Conservation (phyloP, 1,284 basidiomycete species). For the Sanghuangporus weigelae region DNA sequence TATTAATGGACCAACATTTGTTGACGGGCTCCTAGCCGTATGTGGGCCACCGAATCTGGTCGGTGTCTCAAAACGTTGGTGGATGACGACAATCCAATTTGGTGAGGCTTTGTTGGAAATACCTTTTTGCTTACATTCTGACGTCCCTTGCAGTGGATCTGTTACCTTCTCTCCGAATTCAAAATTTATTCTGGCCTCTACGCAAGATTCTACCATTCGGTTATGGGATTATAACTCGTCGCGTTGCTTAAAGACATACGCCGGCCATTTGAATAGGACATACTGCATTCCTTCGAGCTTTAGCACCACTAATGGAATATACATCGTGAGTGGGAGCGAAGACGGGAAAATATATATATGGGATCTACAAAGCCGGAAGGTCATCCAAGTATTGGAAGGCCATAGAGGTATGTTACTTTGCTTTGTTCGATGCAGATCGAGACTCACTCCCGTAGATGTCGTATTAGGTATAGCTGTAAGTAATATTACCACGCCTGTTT, state of each 20-base stretch:
- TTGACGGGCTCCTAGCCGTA: slow-evolving; percentile 52
- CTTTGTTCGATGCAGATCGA: slow-evolving; percentile 6
- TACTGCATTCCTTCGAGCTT: slow-evolving; percentile 70
- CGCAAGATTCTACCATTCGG: slow-evolving; percentile 89
- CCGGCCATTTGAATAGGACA: slow-evolving; percentile 76
- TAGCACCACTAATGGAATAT: slow-evolving; percentile 48
- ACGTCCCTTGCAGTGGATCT: slow-evolving; percentile 52
- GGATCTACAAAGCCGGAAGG: slow-evolving; percentile 82
- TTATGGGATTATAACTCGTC: slow-evolving; percentile 94
- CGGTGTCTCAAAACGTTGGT: slow-evolving; percentile 97
- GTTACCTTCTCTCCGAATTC: slow-evolving; percentile 91
- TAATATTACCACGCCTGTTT: slow-evolving; percentile 10
- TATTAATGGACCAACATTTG: neutral
- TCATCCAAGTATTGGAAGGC: slow-evolving; percentile 71
- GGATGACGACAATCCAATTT: slow-evolving; percentile 92
- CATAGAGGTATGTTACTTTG: slow-evolving; percentile 58
- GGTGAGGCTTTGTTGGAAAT: slow-evolving; percentile 43
- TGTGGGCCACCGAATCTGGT: slow-evolving; percentile 96
- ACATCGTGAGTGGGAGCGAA: slow-evolving; percentile 86
- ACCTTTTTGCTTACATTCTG: slow-evolving; percentile 1
- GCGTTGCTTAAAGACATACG: slow-evolving; percentile 90
- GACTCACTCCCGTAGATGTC: slow-evolving; percentile 44
- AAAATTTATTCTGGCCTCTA: slow-evolving; percentile 81
- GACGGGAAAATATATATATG: slow-evolving; percentile 86
- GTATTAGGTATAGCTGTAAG: slow-evolving; percentile 71